Conservation (phyloP, 2,329 filamentous ascomycete species). For the Penicillium decumbens region DNA sequence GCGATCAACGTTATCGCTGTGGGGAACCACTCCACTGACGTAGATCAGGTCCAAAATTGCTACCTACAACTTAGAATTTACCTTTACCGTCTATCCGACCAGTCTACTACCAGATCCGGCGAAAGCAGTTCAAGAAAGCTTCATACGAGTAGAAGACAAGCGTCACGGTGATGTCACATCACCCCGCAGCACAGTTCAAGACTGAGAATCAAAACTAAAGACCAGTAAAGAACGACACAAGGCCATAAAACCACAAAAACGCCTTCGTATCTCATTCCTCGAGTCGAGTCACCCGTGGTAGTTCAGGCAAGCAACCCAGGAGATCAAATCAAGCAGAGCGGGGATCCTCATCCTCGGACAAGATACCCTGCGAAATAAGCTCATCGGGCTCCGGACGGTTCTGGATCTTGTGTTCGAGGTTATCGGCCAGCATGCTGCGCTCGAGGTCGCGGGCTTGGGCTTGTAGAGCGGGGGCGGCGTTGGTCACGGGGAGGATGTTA, state of each 20-base stretch:
- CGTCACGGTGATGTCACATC: constrained; percentile 23
- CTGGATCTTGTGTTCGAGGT: constrained; percentile 79
- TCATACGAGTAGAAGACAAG: constrained; percentile 2
- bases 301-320: neutral
- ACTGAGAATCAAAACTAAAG: neutral
- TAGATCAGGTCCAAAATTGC: too few species aligned
- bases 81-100: neutral
- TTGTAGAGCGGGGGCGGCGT: constrained; percentile 70
- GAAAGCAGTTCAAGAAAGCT: neutral
- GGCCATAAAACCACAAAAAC: neutral
- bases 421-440: constrained; percentile 82
- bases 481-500: constrained; percentile 80
- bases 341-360: constrained; percentile 59
- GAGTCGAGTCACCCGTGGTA: neutral
- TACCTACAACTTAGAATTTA: too few species aligned
- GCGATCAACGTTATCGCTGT: too few species aligned
- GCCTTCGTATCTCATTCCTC: neutral
- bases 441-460: constrained; percentile 79
- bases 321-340: constrained; percentile 15
- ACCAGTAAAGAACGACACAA: neutral
- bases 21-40: too few species aligned
- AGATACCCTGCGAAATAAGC: constrained; percentile 72
- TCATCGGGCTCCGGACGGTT: constrained; percentile 71
- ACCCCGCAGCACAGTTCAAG: neutral
- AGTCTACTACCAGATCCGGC: too few species aligned